Conservation (phyloP, 176 grass and related monocot species). For the Avena atlantica region DNA sequence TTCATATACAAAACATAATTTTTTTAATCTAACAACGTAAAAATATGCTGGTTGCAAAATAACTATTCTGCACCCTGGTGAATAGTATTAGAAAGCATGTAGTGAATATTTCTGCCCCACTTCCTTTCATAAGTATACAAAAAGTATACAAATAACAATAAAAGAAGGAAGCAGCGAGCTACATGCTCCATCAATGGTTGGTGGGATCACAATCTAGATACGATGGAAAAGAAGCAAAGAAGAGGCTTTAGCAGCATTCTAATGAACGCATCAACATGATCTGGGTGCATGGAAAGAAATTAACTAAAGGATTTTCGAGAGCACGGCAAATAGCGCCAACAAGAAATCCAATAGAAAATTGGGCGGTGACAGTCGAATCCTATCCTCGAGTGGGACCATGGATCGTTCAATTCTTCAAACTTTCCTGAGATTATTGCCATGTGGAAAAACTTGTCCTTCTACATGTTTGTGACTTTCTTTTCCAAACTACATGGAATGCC, state of each 20-base stretch:
- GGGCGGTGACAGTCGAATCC: not conserved
- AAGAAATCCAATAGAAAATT: not conserved
- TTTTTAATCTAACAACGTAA: too few species aligned
- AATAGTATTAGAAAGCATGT: constrained; percentile 16
- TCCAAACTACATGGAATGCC: constrained; percentile 23
- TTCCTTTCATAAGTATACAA: not conserved
- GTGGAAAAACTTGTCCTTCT: not conserved
- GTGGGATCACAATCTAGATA: not conserved
- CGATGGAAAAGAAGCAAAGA: not conserved
- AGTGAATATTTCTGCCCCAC: not conserved
- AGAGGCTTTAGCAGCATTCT: not conserved
- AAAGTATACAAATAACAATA: not conserved
- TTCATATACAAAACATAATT: too few species aligned
- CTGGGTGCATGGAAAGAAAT: not conserved
- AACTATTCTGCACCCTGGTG: too few species aligned
- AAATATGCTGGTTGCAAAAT: too few species aligned
- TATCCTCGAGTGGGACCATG: not conserved
- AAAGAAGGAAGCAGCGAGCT: constrained; percentile 25
- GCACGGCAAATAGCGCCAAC: not conserved
- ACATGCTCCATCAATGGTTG: constrained; percentile 11
- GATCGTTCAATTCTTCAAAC: constrained; percentile 16
- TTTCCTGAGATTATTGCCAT: not conserved
- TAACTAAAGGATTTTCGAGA: not conserved
- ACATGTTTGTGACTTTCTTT: constrained; percentile 8
- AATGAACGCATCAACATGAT: not conserved